Conservation (phyloP, 139 green algal genomes). For the Volvox reticuliferus region DNA sequence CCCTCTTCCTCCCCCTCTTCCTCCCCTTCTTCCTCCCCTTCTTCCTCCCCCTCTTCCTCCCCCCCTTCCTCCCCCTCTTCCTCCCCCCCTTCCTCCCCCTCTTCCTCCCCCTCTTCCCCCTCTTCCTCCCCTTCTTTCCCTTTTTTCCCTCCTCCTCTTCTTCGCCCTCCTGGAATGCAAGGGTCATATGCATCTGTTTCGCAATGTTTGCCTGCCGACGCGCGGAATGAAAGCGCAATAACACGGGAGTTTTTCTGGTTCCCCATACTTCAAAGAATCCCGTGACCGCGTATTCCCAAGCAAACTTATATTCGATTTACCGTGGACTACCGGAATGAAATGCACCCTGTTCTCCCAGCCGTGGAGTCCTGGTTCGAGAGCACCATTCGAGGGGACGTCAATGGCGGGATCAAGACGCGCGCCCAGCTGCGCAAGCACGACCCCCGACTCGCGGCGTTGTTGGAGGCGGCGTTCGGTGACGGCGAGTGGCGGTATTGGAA, state of each 20-base stretch:
- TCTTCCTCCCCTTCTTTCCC: no score
- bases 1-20: neutral
- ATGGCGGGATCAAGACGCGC: conserved; percentile 78
- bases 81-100: neutral
- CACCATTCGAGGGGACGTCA: conserved; percentile 78
- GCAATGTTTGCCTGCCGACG: no score
- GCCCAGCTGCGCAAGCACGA: conserved; percentile 69
- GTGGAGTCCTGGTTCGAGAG: conserved; percentile 82
- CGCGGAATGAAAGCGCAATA: no score
- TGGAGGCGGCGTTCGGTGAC: conserved; percentile 60
- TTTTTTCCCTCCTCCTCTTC: no score
- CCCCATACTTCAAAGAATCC: no score
- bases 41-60: neutral
- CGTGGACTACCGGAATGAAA: no score
- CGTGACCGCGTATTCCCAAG: no score
- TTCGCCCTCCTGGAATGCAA: no score
- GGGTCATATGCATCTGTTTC: no score
- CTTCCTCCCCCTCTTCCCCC: neutral
- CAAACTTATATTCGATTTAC: no score
- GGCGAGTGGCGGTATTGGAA: conserved; percentile 54
- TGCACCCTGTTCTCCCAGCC: conserved; percentile 49
- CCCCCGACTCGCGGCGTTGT: conserved; percentile 69
- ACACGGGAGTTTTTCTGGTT: no score
- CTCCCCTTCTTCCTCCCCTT: neutral
- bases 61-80: neutral